Base-by-base conservation (phyloP, 768 basidiomycete species). In the Calocera viscosa region DNA sequence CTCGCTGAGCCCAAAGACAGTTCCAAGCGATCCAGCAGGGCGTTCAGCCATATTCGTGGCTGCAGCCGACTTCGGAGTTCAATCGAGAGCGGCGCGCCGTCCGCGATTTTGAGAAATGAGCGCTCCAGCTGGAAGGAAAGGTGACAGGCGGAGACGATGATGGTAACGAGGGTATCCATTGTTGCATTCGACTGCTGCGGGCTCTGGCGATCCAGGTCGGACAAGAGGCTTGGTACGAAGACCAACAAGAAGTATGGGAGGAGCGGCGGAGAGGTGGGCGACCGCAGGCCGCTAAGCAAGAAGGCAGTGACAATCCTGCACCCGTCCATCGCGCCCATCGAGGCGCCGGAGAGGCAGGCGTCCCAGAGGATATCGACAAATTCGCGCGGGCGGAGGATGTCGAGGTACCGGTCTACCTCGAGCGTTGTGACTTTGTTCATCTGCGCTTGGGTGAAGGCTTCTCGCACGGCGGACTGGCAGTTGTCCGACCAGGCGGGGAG, bases 241-340 rank as follows among this genome's bases (percentile, higher is more conserved):
- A 83, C 77, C 73, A 88, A 84, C 68, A 90, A 72, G 74, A 91
- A 91, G 32, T 89, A 80, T 0, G 89, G 89, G 24, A 92, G 78
- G 5, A 91, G 79, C 1, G 89, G 88, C 0, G 86, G 85, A 0
- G 74, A 73, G 53, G 76, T 75, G 11, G 75, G 76, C 10, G 82
- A 73, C 22, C 78, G 76, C 26, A 83, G 83, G 43, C 89, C 88
- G 68, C 79, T 83, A 32, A 85, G 82, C 40, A 91, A 79, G 40
- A 85, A 81, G 73, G 86, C 89, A 0, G 86, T 87, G 60, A 84
- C 83, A 30, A 91, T 76, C 43, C 84, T 80, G 73, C 83, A 83
- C 19, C 79, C 80, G 67, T 90, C 88, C 47, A 82, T 78, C 67
- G 86, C 84, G 34, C 85, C 84, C 8, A 82, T 77, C 68, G 76